phyloP scores from a whole-genome alignment of 202 grass and related monocot genomes.

The Digitaria exilis region DNA sequence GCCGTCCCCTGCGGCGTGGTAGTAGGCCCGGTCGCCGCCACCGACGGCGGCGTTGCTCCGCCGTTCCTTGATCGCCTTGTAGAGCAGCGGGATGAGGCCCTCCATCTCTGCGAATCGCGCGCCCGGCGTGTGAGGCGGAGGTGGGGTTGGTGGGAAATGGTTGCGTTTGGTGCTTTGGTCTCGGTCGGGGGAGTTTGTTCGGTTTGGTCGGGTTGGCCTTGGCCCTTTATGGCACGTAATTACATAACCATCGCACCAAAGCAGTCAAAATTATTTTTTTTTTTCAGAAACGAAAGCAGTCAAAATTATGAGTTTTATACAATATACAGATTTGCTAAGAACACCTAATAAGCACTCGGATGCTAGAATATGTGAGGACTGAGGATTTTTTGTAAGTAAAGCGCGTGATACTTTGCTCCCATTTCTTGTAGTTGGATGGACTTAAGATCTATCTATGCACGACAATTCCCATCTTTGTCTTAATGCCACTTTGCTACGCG shows the following conservation, averaged over 20 bases:
- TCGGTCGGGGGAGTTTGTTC: background rate
- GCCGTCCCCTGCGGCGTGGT: background rate
- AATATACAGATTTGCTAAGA: background rate
- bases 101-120: slow-evolving; percentile 38
- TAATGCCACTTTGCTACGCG: background rate
- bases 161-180: slow-evolving; percentile 1
- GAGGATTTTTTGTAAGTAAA: background rate
- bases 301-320: background rate
- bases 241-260: background rate
- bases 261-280: too few relatives aligned
- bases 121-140: background rate
- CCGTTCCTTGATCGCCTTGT: slow-evolving; percentile 60
- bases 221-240: background rate
- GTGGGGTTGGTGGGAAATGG: slow-evolving; percentile 31
- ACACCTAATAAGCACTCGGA: background rate
- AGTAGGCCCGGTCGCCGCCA: background rate
- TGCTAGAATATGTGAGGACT: background rate
- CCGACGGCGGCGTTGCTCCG: background rate
- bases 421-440: background rate
- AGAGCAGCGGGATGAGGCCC: slow-evolving; percentile 66
- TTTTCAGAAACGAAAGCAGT: too few relatives aligned
- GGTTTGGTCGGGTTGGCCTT: background rate
- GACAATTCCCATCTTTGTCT: background rate
- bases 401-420: background rate
- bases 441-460: background rate